Base-by-base conservation (phyloP, 192 early-diverging fungal genomes). In the Coemansia sp. region DNA sequence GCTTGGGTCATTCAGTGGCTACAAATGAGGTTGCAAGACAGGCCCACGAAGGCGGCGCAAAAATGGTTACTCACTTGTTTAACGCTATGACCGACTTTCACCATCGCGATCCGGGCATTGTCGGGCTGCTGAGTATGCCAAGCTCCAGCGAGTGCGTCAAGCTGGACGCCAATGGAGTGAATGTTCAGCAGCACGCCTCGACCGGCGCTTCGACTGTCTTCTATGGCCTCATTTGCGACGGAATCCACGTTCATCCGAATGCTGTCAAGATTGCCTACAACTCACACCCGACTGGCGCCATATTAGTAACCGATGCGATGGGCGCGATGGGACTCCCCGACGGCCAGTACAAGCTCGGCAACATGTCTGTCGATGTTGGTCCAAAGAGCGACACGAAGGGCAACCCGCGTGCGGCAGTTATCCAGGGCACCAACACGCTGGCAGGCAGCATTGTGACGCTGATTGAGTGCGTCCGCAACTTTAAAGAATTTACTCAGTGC, bases 1-100 rank as follows among this genome's bases (percentile, higher is more conserved):
- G 82, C 56, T 47, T 50, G 67, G 81, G 81, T 21, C 84, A 88
- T 60, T 81, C 86, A 3, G 70, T 68, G 51, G 80, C 79, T 25
- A 76, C 65, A 9, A 76, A 77, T 21, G 62, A 74, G 31, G 56
- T 80, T 47, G 84, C 86, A 4, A 74, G 80, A 33, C 51, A 56
- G 14, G 86, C 83, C 0, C 69, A 82, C 29, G 39, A 48, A 11
- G 81, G 70, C 8, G 86, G 86, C 35, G 84, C 84, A 6, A 81
- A 72, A 0, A 81, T 80, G 60, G 83, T 90, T 38, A 88, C 88
- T 0, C 88, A 90, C 53, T 59, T 90, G 22, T 90, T 88, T 63
- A 90, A 90, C 40, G 88, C 88, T 15, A 90, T 90, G 88, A 77
- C 81, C 4, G 47, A 81, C 58, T 90, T 90, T 53, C 86, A 90